Conservation (phyloP, 2,329 filamentous ascomycete genomes). For the Claviceps arundinis region DNA sequence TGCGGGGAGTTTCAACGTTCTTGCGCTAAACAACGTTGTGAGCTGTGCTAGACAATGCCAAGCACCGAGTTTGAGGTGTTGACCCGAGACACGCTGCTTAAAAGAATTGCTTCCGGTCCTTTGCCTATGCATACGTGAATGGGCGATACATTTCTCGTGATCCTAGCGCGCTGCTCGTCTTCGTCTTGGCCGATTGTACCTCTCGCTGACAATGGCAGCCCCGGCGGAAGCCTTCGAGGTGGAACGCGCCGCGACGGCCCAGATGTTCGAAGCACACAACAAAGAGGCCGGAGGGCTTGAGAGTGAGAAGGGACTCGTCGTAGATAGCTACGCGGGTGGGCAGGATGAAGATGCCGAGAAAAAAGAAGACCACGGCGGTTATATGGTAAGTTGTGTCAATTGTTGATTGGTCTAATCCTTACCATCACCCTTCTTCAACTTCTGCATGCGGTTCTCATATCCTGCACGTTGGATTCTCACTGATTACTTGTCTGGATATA, state of each 20-base stretch:
- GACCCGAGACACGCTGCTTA: no score
- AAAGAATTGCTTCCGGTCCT: no score
- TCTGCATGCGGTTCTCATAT: neutral
- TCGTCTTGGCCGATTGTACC: neutral
- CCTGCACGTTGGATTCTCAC: neutral
- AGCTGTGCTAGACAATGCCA: no score
- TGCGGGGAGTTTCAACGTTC: no score
- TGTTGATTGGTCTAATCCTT: neutral
- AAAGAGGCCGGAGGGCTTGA: neutral
- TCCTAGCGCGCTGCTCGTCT: neutral
- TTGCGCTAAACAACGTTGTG: no score
- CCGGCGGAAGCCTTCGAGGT: neutral
- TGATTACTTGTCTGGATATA: neutral
- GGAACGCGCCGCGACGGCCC: neutral
- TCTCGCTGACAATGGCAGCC: neutral
- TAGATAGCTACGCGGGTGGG: neutral
- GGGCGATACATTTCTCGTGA: no score
- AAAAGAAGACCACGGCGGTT: conserved; percentile 1
- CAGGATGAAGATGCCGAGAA: neutral
- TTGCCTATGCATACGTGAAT: no score
- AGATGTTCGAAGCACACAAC: neutral
- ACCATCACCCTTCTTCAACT: neutral
- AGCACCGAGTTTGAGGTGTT: no score
- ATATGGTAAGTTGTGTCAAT: neutral
- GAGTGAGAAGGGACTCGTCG: neutral